Base-by-base conservation (phyloP, 2,329 filamentous ascomycete species). In the Alternaria panax region DNA sequence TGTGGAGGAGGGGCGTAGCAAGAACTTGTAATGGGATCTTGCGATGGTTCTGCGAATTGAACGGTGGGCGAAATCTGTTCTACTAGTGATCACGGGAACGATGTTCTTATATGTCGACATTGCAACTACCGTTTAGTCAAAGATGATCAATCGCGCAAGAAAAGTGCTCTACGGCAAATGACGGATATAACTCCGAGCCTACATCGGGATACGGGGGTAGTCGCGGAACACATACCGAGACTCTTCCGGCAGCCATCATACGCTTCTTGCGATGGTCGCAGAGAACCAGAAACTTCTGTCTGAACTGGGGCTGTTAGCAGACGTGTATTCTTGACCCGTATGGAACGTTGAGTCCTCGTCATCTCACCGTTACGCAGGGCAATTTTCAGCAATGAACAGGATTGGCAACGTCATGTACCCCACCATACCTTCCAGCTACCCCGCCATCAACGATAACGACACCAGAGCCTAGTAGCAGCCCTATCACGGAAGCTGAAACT, bases 121-220 rank as follows among this genome's bases (percentile, higher is more conserved):
- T n/a, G n/a, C 20, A 55, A 34, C 14, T 32, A 32, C 24, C 22
- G 32, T 43, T 45, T 42, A 54, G 36, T 51, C 54, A 43, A 45
- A 8, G 30, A 48, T 57, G 30, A 60, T 48, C 58, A 61, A 55
- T 48, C 20, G 42, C 51, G 41, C 32, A 40, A 42, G 38, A 56
- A 45, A 20, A 30, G 30, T 40, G 50, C 43, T 42, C 30, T 11
- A 50, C 62, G 64, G 65, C 55, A 65, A 62, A 25, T 55, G 51
- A 54, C 69, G 69, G 66, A 59, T 62, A 58, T 54, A 70, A 57
- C 64, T 62, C 68, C 64, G 67, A 41, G 18, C 14, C n/a, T 47
- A 9, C 28, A 55, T 25, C 38, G 43, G 22, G 32, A 34, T 9
- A 20, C 27, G 57, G 55, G 51, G 56, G 40, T 47, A 43, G 32